Evolutionary conservation across 192 early-diverging fungal species (phyloP), one percentile per base, ranked within the genome.

Genomic region (Backusella australiensis): DNA sequence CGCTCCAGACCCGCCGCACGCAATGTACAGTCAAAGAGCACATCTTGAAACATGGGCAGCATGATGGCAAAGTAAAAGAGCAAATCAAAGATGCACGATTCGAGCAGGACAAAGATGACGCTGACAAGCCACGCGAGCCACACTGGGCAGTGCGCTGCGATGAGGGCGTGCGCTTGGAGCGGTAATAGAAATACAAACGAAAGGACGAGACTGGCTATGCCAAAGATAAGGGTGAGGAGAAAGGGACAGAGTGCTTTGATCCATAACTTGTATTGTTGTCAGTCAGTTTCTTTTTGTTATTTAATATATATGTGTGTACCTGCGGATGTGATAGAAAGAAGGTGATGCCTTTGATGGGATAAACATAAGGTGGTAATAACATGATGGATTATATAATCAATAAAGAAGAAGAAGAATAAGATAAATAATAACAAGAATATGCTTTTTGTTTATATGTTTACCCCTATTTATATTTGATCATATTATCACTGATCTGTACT

Each of bases 101-200:
- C 90, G 0, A 92, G 68, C n/a, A 92, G 26, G 3, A 88, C 86
- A 75, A 91, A 86, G 34, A 92, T 87, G 29, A 91, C 80, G 21
- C 81, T 80, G 0, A 90, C 81, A 0, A 88, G 76, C 91, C 91
- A 92, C 21, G 89, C 86, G 3, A 91, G 79, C 80, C 90, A 89
- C 0, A 75, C 80, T n/a, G 89, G 90, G 38, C 88, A 86, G 3
- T 84, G 74, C 8, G 44, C 84, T 1, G 39, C 17, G 19, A 86
- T 86, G 11, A 92, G 79, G 14, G 84, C 91, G 76, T 89, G 83
- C 4, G 90, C 89, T 77, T 92, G 91, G 1, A 87, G 78, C 23
- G 80, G 78, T 70, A 92, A 82, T 4, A 89, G 73, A 77, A 85
- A 88, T 4, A 83, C 85, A 73, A 92, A 89, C 3, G 83, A 80